Conservation (phyloP, 768 basidiomycete genomes). For the Boletus fagicola region DNA sequence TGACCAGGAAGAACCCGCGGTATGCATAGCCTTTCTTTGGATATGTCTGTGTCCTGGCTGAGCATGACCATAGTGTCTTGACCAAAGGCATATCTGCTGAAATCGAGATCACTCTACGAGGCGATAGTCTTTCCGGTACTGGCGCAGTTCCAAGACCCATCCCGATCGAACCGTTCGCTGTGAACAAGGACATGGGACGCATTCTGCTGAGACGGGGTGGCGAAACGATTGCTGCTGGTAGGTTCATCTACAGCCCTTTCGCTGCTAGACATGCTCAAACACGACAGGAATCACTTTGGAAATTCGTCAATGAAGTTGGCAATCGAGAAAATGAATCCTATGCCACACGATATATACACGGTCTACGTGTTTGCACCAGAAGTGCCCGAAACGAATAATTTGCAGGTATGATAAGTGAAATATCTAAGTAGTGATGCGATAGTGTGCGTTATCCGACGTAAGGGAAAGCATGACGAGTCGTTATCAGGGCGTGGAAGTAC, state of each 20-base stretch:
- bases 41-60: constrained; percentile 1
- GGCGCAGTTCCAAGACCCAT: constrained; percentile 53
- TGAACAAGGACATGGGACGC: constrained; percentile 96
- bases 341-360: constrained; percentile 16
- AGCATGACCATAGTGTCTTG: constrained; percentile 57
- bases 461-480: constrained; percentile 19
- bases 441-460: constrained; percentile 12
- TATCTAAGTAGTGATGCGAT: constrained; percentile 15
- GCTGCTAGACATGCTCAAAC: constrained; percentile 1
- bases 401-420: constrained; percentile 21
- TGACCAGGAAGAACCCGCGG: constrained; percentile 81
- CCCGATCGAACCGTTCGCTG: constrained; percentile 80
- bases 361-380: constrained; percentile 12
- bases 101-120: constrained; percentile 76
- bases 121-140: constrained; percentile 48
- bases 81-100: constrained; percentile 84
- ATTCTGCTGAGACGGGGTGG: constrained; percentile 84
- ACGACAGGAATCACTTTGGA: constrained; percentile 45
- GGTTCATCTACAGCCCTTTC: constrained; percentile 7
- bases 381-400: constrained; percentile 7
- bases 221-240: constrained; percentile 93
- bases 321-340: constrained; percentile 2
- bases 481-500: constrained; percentile 8
- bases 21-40: constrained; percentile 25
- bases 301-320: constrained; percentile 30